A percentile compares a stretch with the other conserved stretches of the same genome.
Conservation (phyloP, 2,329 filamentous ascomycete species). For the Pyricularia pennisetigena region DNA sequence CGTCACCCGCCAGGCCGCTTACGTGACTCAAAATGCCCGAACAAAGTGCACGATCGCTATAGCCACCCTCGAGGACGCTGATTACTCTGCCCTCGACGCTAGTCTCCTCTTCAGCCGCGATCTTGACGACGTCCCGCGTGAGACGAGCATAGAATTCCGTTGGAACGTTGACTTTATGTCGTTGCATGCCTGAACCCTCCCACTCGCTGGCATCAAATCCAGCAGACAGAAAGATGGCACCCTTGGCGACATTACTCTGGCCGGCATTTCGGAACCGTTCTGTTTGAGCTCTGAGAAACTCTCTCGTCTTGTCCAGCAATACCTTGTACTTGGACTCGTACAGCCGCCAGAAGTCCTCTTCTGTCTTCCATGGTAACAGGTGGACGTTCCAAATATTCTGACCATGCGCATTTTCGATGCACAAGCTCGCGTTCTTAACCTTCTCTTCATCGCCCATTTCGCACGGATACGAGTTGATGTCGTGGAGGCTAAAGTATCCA, state of each 20-base stretch:
- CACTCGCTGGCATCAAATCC: conserved; percentile 97
- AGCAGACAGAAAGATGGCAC: conserved; percentile 88
- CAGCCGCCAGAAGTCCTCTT: conserved; percentile 78
- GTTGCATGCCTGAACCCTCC: conserved; percentile 87
- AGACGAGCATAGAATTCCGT: conserved; percentile 94
- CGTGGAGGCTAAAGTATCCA: conserved; percentile 93
- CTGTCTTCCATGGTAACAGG: conserved; percentile 74
- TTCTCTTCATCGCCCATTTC: conserved; percentile 91
- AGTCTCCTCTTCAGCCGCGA: conserved; percentile 72
- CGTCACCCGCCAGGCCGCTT: conserved; percentile 62
- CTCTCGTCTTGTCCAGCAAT: conserved; percentile 71
- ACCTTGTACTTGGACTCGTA: conserved; percentile 72
- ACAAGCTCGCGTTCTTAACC: conserved; percentile 86
- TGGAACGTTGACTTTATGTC: conserved; percentile 90
- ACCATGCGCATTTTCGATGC: conserved; percentile 87
- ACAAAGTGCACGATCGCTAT: conserved; percentile 81
- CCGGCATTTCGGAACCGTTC: conserved; percentile 49
- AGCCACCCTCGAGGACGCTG: conserved; percentile 91
- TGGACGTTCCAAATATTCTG: conserved; percentile 97
- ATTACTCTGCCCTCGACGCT: conserved; percentile 76
- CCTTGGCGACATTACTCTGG: conserved; percentile 50
- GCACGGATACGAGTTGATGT: conserved; percentile 97
- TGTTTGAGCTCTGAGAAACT: conserved; percentile 66
- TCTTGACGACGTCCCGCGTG: conserved; percentile 70
- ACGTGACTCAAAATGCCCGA: conserved; percentile 88